These are phyloP conservation scores for Penicillium aurantiogriseum DNA, from an alignment of 2,329 filamentous ascomycete species.

Conservation along the genomic window DNA sequence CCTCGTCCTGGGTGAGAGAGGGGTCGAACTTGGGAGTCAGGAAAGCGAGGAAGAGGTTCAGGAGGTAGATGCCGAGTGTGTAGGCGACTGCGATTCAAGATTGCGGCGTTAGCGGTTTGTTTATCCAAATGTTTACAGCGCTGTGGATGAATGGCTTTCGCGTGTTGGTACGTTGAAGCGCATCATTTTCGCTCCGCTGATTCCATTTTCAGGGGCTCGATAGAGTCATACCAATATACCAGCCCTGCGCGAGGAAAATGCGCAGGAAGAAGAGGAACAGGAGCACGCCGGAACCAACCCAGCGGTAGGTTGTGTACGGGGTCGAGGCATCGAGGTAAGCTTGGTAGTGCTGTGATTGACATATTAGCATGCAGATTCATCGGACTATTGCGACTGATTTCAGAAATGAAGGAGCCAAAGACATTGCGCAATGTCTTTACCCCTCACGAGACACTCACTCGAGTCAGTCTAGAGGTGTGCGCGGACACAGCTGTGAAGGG, in stretches of 20 bases:
- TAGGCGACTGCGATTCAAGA: slow-evolving; percentile 70
- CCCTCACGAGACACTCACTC: slow-evolving; percentile 36
- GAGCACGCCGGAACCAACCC: slow-evolving; percentile 74
- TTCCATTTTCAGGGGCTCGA: neutral
- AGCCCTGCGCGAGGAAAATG: slow-evolving; percentile 90
- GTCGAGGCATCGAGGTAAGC: slow-evolving; percentile 90
- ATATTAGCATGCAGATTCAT: slow-evolving; percentile 12
- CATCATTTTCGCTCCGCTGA: neutral
- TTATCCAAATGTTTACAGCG: neutral
- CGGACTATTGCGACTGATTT: neutral
- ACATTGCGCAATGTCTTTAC: slow-evolving; percentile 11
- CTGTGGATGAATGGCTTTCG: neutral
- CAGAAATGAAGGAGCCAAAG: neutral
- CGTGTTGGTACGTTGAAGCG: neutral
- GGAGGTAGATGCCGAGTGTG: slow-evolving; percentile 95
- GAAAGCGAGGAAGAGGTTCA: slow-evolving; percentile 99
- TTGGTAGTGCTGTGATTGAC: slow-evolving; percentile 74
- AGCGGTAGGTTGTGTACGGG: slow-evolving; percentile 84
- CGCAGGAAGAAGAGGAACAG: slow-evolving; percentile 82
- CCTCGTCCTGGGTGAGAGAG: slow-evolving; percentile 89
- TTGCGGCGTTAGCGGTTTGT: slow-evolving; percentile 7
- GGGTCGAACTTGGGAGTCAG: slow-evolving; percentile 98
- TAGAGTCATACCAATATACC: slow-evolving; percentile 83
- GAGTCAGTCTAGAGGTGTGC: slow-evolving; percentile 61
- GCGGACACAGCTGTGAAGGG: slow-evolving; percentile 86